Evolutionary conservation across 371 early-diverging fungal genomes (phyloP).

Genomic region (Lichtheimia hyalospora): DNA sequence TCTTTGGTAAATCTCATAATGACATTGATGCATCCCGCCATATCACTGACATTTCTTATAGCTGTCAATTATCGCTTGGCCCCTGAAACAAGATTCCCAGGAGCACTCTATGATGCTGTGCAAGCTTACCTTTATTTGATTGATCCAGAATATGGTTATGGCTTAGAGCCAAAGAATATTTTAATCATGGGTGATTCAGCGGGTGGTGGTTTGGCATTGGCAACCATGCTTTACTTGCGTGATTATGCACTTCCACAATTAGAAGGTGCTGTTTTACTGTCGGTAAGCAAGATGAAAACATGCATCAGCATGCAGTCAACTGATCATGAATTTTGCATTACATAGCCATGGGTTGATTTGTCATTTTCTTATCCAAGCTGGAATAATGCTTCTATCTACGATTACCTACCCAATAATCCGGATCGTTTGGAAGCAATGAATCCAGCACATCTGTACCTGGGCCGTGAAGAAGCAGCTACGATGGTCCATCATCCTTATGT

Average conservation of each 20-base stretch:
- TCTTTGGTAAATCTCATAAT: conserved; percentile 41
- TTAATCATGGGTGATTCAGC: conserved; percentile 83
- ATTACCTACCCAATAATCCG: conserved; percentile 33
- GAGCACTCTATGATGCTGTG: conserved; percentile 76
- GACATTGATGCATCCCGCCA: neutral
- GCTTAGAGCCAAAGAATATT: conserved; percentile 60
- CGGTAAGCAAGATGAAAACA: conserved; percentile 25
- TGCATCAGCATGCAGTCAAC: neutral
- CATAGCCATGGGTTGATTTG: conserved; percentile 50
- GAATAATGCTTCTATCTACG: conserved; percentile 28
- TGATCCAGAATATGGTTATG: conserved; percentile 31
- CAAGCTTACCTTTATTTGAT: conserved; percentile 68
- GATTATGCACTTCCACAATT: conserved; percentile 52
- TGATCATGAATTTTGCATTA: neutral
- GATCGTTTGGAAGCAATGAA: conserved; percentile 18
- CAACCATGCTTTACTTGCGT: conserved; percentile 49
- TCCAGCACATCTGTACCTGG: conserved; percentile 33
- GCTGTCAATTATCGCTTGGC: conserved; percentile 75
- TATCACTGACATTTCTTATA: conserved; percentile 10
- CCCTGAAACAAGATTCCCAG: conserved; percentile 79
- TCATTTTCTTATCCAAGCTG: conserved; percentile 39
- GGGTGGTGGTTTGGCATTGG: conserved; percentile 58
- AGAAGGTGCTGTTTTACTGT: conserved; percentile 37
- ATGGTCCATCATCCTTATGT: conserved; percentile 41
- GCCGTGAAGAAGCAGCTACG: conserved; percentile 19